Evolutionary conservation across 2,329 filamentous ascomycete species (phyloP), one percentile per base, ranked within the genome.

Genomic region (Cladorrhinum sp.): DNA sequence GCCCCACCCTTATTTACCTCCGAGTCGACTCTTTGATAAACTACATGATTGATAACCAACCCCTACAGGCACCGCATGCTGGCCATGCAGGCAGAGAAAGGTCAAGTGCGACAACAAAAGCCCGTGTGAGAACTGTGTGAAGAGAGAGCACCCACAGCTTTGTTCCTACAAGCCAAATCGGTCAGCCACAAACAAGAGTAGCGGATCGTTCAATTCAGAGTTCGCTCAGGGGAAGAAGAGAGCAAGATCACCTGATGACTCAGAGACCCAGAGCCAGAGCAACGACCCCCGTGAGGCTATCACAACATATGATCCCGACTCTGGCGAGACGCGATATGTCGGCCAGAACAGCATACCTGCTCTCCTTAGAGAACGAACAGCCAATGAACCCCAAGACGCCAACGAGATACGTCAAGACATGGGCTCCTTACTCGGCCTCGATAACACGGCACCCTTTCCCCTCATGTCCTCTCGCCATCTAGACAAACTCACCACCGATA

Each of bases 21-120:
- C 16, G 9, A 50, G 20, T 8, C 27, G 20, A 2, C 29, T 20
- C 23, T 41, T 20, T 29, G 24, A 13, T 10, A 24, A 7, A n/a
- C 50, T 8, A 38, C 13, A 51, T 54, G 50, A 24, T 27, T 36
- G 18, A 23, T 38, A 58, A n/a, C n/a, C n/a, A n/a, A n/a, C 54
- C 20, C 32, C 58, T 16, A 3, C 67, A 86, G 83, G 83, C 60
- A 86, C 84, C 48, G 84, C 84, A 3, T 88, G 85, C 68, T 88
- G 85, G 85, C 85, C 85, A 12, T 88, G 85, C 69, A 79, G 85
- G 50, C 85, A 88, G 72, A 80, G 85, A 65, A 88, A 88, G 73
- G 85, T 88, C 45, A 88, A 88, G 74, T 88, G 85, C 71, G 85
- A 88, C 75, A 88, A 87, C 72, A 85, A 87, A 71, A 81, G 86